These are phyloP conservation scores for Ambrosia trifida DNA, from an alignment of 129 eudicot genomes.

Conservation along the genomic window DNA sequence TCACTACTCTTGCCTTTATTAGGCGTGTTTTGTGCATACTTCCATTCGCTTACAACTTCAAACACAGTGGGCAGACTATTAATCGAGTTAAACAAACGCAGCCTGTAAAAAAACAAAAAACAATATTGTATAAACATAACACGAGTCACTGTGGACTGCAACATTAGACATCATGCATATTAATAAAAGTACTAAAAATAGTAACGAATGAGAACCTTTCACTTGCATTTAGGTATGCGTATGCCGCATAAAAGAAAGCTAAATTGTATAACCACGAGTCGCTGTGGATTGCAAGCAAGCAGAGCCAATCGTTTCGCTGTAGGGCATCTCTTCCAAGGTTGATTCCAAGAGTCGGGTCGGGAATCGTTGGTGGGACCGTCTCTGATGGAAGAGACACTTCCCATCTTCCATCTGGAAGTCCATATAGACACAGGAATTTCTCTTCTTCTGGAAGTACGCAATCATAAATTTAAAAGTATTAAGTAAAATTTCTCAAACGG, in stretches of 20 bases:
- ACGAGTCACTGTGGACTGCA: constrained; percentile 1
- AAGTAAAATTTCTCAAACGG: not conserved
- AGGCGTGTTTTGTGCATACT: constrained; percentile 12
- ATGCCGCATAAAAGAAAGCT: constrained; percentile 67
- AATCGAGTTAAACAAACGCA: constrained; percentile 77
- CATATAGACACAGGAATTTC: constrained; percentile 74
- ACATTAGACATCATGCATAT: too few species aligned
- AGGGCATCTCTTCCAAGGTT: constrained; percentile 88
- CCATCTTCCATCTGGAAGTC: constrained; percentile 83
- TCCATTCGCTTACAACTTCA: constrained; percentile 61
- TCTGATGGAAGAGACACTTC: constrained; percentile 88
- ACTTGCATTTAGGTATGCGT: constrained; percentile 61
- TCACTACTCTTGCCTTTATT: constrained; percentile 72
- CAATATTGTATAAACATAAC: not conserved
- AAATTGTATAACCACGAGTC: constrained; percentile 94
- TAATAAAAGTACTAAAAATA: not conserved
- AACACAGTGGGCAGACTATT: constrained; percentile 73
- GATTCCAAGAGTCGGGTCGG: constrained; percentile 94
- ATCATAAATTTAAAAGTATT: not conserved
- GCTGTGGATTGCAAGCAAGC: constrained; percentile 83
- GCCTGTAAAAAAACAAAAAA: constrained; percentile 48
- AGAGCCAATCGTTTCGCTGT: constrained; percentile 82
- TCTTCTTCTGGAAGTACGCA: constrained; percentile 61
- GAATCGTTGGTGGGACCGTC: constrained; percentile 88
- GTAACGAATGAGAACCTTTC: too few species aligned